Percentiles rank a stretch among this genome's conserved stretches.
Evolutionary conservation across 495 filamentous ascomycete species (phyloP).

Genomic region (Aspergillus taichungensis): DNA sequence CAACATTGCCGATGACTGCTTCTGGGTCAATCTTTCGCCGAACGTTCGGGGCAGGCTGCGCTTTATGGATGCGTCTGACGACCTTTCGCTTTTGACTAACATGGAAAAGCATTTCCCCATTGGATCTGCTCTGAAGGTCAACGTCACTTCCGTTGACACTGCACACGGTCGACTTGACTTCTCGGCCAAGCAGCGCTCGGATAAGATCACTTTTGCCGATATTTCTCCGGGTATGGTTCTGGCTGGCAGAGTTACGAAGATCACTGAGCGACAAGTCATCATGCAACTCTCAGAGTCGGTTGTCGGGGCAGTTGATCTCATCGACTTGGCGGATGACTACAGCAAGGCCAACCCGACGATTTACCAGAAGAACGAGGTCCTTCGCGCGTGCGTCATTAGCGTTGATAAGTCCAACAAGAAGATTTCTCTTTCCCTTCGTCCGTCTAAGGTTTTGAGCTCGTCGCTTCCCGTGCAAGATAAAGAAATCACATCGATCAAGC

Average conservation of each 20-base stretch:
- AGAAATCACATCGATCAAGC: conserved; percentile 57
- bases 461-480: conserved; percentile 73
- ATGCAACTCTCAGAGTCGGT: conserved; percentile 75
- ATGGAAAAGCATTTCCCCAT: conserved; percentile 78
- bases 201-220: conserved; percentile 55
- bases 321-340: conserved; percentile 82
- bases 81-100: conserved; percentile 65
- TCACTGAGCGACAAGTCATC: conserved; percentile 71
- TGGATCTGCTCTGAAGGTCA: conserved; percentile 73
- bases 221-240: conserved; percentile 70
- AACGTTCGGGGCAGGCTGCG: conserved; percentile 77
- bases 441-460: conserved; percentile 81
- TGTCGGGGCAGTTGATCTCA: conserved; percentile 62
- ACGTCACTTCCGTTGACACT: conserved; percentile 67
- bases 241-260: conserved; percentile 73
- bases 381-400: conserved; percentile 72
- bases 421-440: conserved; percentile 69
- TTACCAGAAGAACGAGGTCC: conserved; percentile 71
- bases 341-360: conserved; percentile 57
- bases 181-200: conserved; percentile 52
- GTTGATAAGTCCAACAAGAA: conserved; percentile 78
- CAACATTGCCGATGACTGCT: conserved; percentile 63
- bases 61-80: conserved; percentile 75
- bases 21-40: conserved; percentile 90
- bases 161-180: conserved; percentile 71